These are phyloP conservation scores for Leptographium radiaticola DNA, from an alignment of 2,329 filamentous ascomycete genomes.

Conservation along the genomic window DNA sequence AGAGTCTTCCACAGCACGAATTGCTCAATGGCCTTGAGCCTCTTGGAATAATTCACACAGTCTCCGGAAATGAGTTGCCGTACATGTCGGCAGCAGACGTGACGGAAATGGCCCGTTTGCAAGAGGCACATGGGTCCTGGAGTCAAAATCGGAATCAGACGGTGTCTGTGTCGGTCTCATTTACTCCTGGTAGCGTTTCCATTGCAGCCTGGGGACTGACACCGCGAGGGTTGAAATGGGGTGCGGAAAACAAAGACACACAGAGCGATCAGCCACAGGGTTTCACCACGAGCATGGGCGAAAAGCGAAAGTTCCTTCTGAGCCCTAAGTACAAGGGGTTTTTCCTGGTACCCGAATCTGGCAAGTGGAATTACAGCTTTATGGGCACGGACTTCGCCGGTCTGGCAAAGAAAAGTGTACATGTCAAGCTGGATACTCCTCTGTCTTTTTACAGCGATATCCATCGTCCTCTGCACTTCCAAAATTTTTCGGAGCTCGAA, in stretches of 20 bases:
- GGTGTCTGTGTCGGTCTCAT: constrained; percentile 87
- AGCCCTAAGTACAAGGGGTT: constrained; percentile 90
- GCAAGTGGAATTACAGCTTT: constrained; percentile 96
- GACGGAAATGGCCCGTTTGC: constrained; percentile 81
- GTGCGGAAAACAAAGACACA: constrained; percentile 85
- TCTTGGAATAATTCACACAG: constrained; percentile 87
- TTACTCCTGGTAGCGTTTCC: constrained; percentile 92
- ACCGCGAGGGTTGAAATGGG: constrained; percentile 90
- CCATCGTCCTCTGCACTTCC: constrained; percentile 89
- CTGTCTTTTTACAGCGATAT: constrained; percentile 81
- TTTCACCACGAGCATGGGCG: constrained; percentile 82
- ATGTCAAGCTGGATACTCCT: constrained; percentile 90
- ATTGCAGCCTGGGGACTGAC: constrained; percentile 88
- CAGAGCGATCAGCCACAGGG: constrained; percentile 88
- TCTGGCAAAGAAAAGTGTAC: constrained; percentile 80
- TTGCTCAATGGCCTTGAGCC: constrained; percentile 79
- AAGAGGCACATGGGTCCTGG: constrained; percentile 69
- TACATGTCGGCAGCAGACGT: constrained; percentile 96
- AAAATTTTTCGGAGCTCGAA: constrained; percentile 93
- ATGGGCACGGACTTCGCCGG: constrained; percentile 81
- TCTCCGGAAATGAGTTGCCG: constrained; percentile 84
- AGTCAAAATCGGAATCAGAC: constrained; percentile 62
- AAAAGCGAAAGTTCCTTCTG: constrained; percentile 87
- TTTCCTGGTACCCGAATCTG: constrained; percentile 86
- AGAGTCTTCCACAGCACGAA: constrained; percentile 83